Evolutionary conservation across 2,329 filamentous ascomycete species (phyloP), one percentile per base, ranked within the genome.

Genomic region (Epichloe amarillans): DNA sequence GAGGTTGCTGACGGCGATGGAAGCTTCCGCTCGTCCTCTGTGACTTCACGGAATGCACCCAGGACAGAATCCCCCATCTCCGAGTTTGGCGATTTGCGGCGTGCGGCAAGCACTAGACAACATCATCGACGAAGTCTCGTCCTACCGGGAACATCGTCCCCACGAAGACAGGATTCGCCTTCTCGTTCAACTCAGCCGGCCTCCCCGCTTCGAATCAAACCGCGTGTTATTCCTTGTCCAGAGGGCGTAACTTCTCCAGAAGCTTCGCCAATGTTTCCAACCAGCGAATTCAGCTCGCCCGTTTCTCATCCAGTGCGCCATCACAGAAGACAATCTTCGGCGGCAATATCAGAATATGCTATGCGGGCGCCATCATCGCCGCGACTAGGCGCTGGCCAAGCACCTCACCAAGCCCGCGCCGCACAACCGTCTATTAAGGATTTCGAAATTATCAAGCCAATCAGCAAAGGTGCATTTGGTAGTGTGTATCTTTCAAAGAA

Each of bases 391-490:
- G 84, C 88, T 3, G 84, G 85, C 19, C 83, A 80, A 52, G 79
- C 82, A 39, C 86, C 90, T 33, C 86, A 86, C 1, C 89, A 95
- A 64, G 87, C 89, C 46, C 84, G 89, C 52, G 88, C 91, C 33
- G 84, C 91, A 1, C 88, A 93, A 3, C 89, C 91, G 7, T 98
- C 94, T 0, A 98, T 98, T 70, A 97, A 97, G 61, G 93, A 98
- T 62, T 98, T 98, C 59, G 93, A 98, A 65, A 95, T 98, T 58
- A 95, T 98, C 71, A 98, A 98, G 63, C 93, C 93, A 5, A 98
- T 98, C 68, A 98, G 93, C 69, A 97, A 96, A 69, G 93, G 93
- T 47, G 93, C 93, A 4, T 98, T 98, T 66, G 93, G 93, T 5
- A 97, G 93, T 64, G 93, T 98, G 7, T 98, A 98, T 63, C 71